Conservation (phyloP, 1,139 yeast genomes). For the Blastobotrys persicus region DNA sequence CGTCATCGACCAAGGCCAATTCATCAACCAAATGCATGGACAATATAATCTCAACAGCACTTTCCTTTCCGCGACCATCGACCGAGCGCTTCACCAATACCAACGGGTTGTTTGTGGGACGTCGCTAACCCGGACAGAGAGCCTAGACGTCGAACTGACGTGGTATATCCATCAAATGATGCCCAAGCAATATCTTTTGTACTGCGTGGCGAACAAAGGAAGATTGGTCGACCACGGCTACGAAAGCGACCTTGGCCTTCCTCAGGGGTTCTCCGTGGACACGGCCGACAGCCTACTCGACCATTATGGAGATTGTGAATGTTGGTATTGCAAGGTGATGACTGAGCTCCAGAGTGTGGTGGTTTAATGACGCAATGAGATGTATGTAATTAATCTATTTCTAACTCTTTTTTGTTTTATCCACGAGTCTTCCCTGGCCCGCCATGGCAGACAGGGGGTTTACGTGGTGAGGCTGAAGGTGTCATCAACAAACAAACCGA, state of each 20-base stretch:
- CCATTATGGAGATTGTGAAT: conserved; percentile 4
- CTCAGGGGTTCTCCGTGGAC: conserved; percentile 4
- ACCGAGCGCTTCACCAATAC: conserved; percentile 5
- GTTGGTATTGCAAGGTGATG: conserved; percentile 6
- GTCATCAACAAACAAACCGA: no score
- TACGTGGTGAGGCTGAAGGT: no score
- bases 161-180: conserved; percentile 7
- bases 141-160: conserved; percentile 6
- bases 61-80: conserved; percentile 5
- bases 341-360: conserved; percentile 4
- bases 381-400: no score
- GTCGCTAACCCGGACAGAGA: neutral
- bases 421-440: no score
- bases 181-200: conserved; percentile 6
- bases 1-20: conserved; percentile 3
- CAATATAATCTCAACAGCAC: conserved; percentile 8
- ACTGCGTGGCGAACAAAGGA: neutral
- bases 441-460: no score
- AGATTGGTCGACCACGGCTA: conserved; percentile 4
- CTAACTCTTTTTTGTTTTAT: no score
- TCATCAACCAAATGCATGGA: conserved; percentile 8
- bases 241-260: conserved; percentile 5
- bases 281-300: neutral
- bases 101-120: neutral
- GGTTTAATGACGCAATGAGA: neutral